Evolutionary conservation across 2,329 filamentous ascomycete genomes (phyloP), one percentile per base, ranked within the genome.

Genomic region (Hortaea werneckii): DNA sequence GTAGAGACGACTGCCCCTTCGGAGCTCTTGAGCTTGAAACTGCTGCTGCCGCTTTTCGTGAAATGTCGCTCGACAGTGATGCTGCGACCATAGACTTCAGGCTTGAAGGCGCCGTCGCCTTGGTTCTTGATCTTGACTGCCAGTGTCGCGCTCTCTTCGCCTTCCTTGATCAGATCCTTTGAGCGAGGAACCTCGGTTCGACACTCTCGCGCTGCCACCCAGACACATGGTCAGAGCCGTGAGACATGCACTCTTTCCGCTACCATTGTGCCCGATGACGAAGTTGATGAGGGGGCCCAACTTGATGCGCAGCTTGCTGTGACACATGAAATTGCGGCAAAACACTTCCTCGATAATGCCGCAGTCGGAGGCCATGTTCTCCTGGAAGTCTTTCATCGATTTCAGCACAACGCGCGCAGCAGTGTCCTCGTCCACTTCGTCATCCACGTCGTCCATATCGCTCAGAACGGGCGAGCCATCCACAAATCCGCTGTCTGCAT

Each of bases 251-350:
- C 92, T 98, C 70, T 98, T 98, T 32, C 92, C 92, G 62, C 90
- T 96, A 29, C 92, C 92, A 62, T 98, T 98, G 65, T 95, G 88
- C 11, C 92, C 92, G 45, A 95, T 89, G 50, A 98, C 89, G 67
- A 98, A 98, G 66, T 98, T 98, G 65, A 98, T 94, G 34, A 95
- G 72, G 0, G 92, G 92, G 0, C 92, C 92, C n/a, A 98, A 74
- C 46, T 84, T 78, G 49, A 94, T 85, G 38, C 83, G 79, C 12
- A 96, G 76, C 45, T 83, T 81, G 39, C 80, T 74, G 63, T 98
- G 92, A 59, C 90, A 96, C 92, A 96, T 96, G 67, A 96, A 96
- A 64, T 95, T 95, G 56, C 80, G 78, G 63, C 88, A 94, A 34
- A 81, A 84, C 45, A 96, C 84, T 51, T 82, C 82, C 64, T 95